Base-by-base conservation (phyloP, 2,329 filamentous ascomycete species). In the Monosporascus sp. region DNA sequence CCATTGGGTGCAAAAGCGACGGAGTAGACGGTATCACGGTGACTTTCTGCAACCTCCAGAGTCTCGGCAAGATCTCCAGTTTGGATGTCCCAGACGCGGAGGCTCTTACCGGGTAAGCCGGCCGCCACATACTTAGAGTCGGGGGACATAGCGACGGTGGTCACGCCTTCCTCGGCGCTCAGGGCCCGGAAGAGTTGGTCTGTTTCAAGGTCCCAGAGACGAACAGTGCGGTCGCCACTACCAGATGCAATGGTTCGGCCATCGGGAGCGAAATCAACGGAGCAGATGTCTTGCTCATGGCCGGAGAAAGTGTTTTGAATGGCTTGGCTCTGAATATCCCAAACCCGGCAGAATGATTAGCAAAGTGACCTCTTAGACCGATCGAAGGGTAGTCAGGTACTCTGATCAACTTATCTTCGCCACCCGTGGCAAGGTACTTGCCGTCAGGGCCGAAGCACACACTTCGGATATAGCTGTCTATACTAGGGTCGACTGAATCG, bases 361-460 rank as follows among this genome's bases (percentile, higher is more conserved):
- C 17, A 17, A 46, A 6, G 31, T 34, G 31, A 34, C 11, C 31
- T 14, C 31, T 34, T 34, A 34, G 11, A 14, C 31, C 9, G 31
- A 14, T 34, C 0, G 17, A 34, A 36, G 34, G 5, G 55, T 49
- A 37, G 31, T 54, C 31, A 75, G 87, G 75, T 81, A 93, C 91
- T 64, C 94, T 81, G 68, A 99, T 97, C 65, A 96, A 82, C 76
- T 97, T 97, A 73, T 99, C 94, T 70, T 99, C 94, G 2, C 94
- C 94, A 68, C 94, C 94, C 17, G 94, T 99, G 5, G 94, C 94
- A 37, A 99, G 82, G 64, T 90, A 96, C 66, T 88, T 88, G 56
- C 94, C 93, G 69, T 97, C 92, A 14, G 94, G 94, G 68, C 93
- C 97, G 79, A 99, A 99, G 79, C 94, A 99, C 51, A 99, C 94